Evolutionary conservation across 768 basidiomycete genomes (phyloP).

Genomic region (Brasilioporus rufonigricans): DNA sequence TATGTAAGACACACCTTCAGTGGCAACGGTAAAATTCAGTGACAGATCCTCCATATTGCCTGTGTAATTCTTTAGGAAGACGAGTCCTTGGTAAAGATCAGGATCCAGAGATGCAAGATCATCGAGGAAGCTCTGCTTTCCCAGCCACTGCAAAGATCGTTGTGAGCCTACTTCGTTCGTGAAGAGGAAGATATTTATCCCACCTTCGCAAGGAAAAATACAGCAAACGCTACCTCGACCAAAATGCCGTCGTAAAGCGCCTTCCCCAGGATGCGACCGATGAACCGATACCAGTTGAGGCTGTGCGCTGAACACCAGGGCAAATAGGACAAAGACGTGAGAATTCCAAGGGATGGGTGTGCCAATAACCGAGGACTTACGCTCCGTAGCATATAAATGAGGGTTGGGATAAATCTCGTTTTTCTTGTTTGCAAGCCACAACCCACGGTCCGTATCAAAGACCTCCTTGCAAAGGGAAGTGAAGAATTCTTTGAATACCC

Average conservation of each 20-base stretch:
- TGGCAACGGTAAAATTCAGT: constrained; percentile 83
- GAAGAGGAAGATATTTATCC: neutral
- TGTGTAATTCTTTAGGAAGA: constrained; percentile 89
- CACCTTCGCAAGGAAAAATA: constrained; percentile 91
- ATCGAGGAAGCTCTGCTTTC: constrained; percentile 87
- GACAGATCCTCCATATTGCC: constrained; percentile 86
- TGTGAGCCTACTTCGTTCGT: neutral
- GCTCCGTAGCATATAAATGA: constrained; percentile 84
- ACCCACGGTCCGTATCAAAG: constrained; percentile 89
- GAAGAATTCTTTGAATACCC: constrained; percentile 97
- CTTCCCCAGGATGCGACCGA: constrained; percentile 92
- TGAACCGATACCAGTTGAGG: constrained; percentile 89
- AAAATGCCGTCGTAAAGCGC: constrained; percentile 96
- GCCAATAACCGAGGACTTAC: constrained; percentile 41
- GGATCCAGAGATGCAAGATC: constrained; percentile 90
- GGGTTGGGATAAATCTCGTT: constrained; percentile 96
- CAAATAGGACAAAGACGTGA: neutral
- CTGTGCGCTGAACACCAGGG: constrained; percentile 59
- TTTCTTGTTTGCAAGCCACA: constrained; percentile 89
- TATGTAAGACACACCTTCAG: constrained; percentile 62
- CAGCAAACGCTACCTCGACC: constrained; percentile 91
- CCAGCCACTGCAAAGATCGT: constrained; percentile 69
- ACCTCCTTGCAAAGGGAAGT: constrained; percentile 92
- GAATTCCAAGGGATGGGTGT: neutral
- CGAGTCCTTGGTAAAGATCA: constrained; percentile 87